These are phyloP conservation scores for Penicillium sclerotiorum DNA, from an alignment of 2,329 filamentous ascomycete genomes.

Conservation along the genomic window DNA sequence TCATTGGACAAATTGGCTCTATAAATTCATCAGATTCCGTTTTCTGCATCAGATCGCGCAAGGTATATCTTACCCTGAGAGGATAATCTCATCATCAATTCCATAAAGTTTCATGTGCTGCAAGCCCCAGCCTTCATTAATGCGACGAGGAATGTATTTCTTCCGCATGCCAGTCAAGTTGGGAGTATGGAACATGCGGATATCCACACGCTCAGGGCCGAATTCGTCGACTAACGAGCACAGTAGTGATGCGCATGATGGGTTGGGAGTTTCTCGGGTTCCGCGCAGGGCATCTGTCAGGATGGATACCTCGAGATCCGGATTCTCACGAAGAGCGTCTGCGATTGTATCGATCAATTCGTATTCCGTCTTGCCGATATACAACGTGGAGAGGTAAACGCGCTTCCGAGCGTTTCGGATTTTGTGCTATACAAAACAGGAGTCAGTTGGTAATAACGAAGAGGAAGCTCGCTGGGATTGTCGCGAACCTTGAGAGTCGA, in stretches of 20 bases:
- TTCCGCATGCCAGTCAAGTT: slow-evolving; percentile 89
- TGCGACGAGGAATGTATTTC: slow-evolving; percentile 78
- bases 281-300: slow-evolving; percentile 89
- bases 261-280: slow-evolving; percentile 82
- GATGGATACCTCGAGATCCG: slow-evolving; percentile 78
- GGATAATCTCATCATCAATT: slow-evolving; percentile 90
- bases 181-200: slow-evolving; percentile 97
- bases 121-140: slow-evolving; percentile 97
- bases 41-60: background rate
- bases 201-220: slow-evolving; percentile 79
- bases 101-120: slow-evolving; percentile 99
- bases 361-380: slow-evolving; percentile 90
- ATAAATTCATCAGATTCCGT: slow-evolving; percentile 14
- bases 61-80: slow-evolving; percentile 69
- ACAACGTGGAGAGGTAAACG: slow-evolving; percentile 93
- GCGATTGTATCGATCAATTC: slow-evolving; percentile 82
- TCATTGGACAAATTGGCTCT: slow-evolving; percentile 87
- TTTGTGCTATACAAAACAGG: slow-evolving; percentile 61
- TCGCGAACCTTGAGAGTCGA: slow-evolving; percentile 74
- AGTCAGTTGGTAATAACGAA: background rate
- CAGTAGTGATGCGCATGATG: slow-evolving; percentile 86
- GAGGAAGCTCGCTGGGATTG: background rate
- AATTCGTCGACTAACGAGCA: slow-evolving; percentile 83
- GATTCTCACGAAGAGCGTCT: slow-evolving; percentile 72
- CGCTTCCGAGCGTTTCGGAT: slow-evolving; percentile 76